Base-by-base conservation (phyloP, 768 basidiomycete genomes). In the Cystobasidium tubakii region DNA sequence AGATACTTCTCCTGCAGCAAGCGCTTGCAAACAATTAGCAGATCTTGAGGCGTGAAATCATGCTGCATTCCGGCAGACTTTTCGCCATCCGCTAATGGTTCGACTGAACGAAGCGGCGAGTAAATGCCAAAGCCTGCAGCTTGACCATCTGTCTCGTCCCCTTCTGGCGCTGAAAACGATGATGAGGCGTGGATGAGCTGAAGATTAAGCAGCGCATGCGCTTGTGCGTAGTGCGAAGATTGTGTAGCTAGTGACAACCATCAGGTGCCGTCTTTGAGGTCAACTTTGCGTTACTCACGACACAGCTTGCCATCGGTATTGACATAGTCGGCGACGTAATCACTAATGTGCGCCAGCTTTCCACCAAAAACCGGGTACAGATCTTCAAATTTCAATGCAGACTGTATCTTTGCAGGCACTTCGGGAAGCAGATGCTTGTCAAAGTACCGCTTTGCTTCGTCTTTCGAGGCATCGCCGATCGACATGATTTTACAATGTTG, bases 111-210 rank as follows among this genome's bases (percentile, higher is more conserved):
- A 43, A 83, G 81, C 0, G 83, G 79, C 12, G 82, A 82, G 75
- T 84, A 82, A 73, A 82, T 82, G 33, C 79, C 78, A 78, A 83
- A 83, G 23, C 82, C 86, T 83, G n/a, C 86, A 85, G 74, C 76
- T 81, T 25, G 73, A 81, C 67, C 66, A 15, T 67, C 78, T 80
- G 34, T 81, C 79, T 77, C 81, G 81, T 64, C 81, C 77, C 73
- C 80, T 77, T 46, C 78, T 78, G 80, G 1, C 1, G 27, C 34
- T 10, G 81, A 80, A 0, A 85, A 79, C 0, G 86, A 81, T 79
- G 90, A 89, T 0, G 88, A 88, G 1, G 90, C 88, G 77, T 92
- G 90, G 66, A 92, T 89, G 80, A 92, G 89, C 79, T 92, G 91
- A 17, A 92, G 85, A 76, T 92, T 92, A 70, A 92, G 85, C 0